These are phyloP conservation scores for Maudiozyma turicensis DNA, from an alignment of 805 yeast genomes.

Conservation along the genomic window DNA sequence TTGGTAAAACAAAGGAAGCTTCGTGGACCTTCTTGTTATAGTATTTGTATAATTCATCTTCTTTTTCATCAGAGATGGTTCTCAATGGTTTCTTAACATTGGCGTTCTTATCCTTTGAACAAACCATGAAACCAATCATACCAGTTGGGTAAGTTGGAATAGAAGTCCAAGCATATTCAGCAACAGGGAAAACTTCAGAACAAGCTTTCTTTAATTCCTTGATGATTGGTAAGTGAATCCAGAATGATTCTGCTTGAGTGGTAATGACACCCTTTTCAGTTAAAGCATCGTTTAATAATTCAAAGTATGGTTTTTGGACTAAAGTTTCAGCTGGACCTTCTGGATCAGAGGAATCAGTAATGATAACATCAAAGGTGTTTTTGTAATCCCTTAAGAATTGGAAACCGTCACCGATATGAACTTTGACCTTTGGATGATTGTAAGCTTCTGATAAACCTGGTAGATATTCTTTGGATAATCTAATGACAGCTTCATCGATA, in stretches of 20 bases:
- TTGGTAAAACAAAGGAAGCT: conserved; percentile 88
- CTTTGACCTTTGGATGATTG: conserved; percentile 79
- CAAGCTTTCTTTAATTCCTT: conserved; percentile 76
- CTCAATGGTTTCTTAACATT: conserved; percentile 64
- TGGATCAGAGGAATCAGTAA: conserved; percentile 96
- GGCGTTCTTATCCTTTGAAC: conserved; percentile 62
- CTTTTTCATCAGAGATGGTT: conserved; percentile 50
- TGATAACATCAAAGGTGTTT: conserved; percentile 86
- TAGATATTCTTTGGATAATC: conserved; percentile 74
- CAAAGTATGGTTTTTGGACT: conserved; percentile 87
- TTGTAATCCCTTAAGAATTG: conserved; percentile 79
- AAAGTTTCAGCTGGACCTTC: conserved; percentile 96
- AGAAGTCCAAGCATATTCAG: conserved; percentile 81
- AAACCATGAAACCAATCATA: conserved; percentile 96
- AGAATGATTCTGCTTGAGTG: conserved; percentile 92
- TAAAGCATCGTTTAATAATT: conserved; percentile 74
- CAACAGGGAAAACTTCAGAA: conserved; percentile 78
- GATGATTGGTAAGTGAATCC: conserved; percentile 83
- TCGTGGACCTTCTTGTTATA: conserved; percentile 76
- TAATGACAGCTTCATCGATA: conserved; percentile 88
- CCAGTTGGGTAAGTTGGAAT: conserved; percentile 98
- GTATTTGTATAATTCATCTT: conserved; percentile 59
- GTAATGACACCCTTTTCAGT: conserved; percentile 86
- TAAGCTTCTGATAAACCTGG: conserved; percentile 83
- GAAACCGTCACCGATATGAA: conserved; percentile 95